Base-by-base conservation (phyloP, 352 stramenopile species). In the Phytophthora ohioensis region DNA sequence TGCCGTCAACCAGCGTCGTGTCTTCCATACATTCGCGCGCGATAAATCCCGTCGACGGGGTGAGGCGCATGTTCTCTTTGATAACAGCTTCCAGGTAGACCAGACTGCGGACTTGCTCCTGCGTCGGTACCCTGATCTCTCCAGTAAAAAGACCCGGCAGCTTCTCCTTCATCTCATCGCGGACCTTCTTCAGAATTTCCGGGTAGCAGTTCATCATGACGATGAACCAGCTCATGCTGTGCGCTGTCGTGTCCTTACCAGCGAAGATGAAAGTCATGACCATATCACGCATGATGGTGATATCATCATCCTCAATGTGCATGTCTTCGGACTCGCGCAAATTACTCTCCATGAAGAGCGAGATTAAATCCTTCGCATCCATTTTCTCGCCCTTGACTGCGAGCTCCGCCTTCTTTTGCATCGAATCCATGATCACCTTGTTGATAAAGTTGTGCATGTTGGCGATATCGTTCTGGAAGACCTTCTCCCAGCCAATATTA, bases 251-350 rank as follows among this genome's bases (percentile, higher is more conserved):
- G 70, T 94, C 87, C 36, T 86, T 79, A 48, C 86, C 87, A 7
- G 82, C 87, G 35, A 94, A 82, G 41, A 94, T 79, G 60, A 94
- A 90, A 39, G 79, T 92, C 49, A 91, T 74, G 5, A 91, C 72
- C 66, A 95, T 89, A 57, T 94, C 82, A 3, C 84, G 76, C 41
- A 94, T 77, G 41, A 79, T 73, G 15, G 71, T 71, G 30, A 69
- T 56, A 32, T 82, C 70, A 5, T 71, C 56, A 31, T 79, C 67
- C 32, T 71, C 53, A 10, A 68, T 48, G 17, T 67, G 47, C n/a
- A 66, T 51, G 30, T 68, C 51, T 21, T 79, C 55, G 15, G 68
- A 72, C 10, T 69, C 47, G 17, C 59, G 49, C 12, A 76, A 38
- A 17, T 77, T 74, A 55, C 55, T 78, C 36, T 86, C 70, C 32